Evolutionary conservation across 108 stramenopile species (phyloP).

Genomic region (Mayamaea pseudoterrestris): DNA sequence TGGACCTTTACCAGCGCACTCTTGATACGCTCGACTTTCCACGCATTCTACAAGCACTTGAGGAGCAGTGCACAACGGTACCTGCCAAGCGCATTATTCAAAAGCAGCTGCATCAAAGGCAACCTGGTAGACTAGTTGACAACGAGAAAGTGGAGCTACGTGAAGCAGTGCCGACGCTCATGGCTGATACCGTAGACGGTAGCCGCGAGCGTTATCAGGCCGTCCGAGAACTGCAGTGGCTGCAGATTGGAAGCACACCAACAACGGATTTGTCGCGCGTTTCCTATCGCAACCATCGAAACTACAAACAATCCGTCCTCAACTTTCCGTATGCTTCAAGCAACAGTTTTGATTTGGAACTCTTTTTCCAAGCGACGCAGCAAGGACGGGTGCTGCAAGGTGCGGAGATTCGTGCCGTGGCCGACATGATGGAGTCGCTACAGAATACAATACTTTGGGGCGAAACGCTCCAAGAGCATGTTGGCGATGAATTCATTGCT

Average conservation of each 20-base stretch:
- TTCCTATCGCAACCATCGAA: slow-evolving; percentile 23
- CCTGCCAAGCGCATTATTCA: slow-evolving; percentile 34
- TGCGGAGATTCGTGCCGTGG: slow-evolving; percentile 50
- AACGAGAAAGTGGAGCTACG: slow-evolving; percentile 4
- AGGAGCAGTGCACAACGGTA: slow-evolving; percentile 35
- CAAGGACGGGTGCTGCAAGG: slow-evolving; percentile 46
- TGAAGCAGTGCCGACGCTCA: slow-evolving; percentile 37
- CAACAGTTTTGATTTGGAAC: slow-evolving; percentile 32
- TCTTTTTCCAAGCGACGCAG: slow-evolving; percentile 40
- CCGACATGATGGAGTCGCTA: slow-evolving; percentile 33
- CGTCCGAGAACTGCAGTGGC: slow-evolving; percentile 55
- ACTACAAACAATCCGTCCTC: slow-evolving; percentile 23
- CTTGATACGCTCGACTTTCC: slow-evolving; percentile 67
- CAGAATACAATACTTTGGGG: slow-evolving; percentile 48
- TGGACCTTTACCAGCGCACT: slow-evolving; percentile 55
- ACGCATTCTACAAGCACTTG: slow-evolving; percentile 34
- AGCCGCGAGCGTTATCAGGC: slow-evolving; percentile 48
- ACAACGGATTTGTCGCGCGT: background rate
- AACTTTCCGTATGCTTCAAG: slow-evolving; percentile 34
- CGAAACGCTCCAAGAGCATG: slow-evolving; percentile 18
- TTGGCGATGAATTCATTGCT: slow-evolving; percentile 26
- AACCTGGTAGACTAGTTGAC: slow-evolving; percentile 1
- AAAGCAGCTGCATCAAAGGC: slow-evolving; percentile 1
- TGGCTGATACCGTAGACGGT: slow-evolving; percentile 27
- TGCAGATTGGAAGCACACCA: slow-evolving; percentile 8